Percentiles rank a stretch among this genome's conserved stretches.
Conservation (phyloP, 139 green algal species). For the Astrephomene gubernaculifera region DNA sequence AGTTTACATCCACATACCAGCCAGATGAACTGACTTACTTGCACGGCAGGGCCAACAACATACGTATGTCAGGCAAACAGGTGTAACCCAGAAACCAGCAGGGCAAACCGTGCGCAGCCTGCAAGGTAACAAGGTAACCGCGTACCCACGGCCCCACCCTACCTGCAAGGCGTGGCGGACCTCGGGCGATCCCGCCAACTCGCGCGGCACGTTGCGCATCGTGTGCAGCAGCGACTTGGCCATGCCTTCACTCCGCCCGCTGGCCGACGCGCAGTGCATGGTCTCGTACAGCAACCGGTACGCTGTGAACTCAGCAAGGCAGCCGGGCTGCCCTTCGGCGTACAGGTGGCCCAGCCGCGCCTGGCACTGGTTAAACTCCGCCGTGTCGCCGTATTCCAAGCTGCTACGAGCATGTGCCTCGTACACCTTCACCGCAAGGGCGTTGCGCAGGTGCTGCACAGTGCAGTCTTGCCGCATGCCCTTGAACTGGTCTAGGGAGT, state of each 20-base stretch:
- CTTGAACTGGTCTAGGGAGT: slow-evolving; percentile 91
- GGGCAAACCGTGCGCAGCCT: no score
- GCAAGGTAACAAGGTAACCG: not conserved
- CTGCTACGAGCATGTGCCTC: slow-evolving; percentile 84
- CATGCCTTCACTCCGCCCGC: slow-evolving; percentile 39
- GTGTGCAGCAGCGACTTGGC: slow-evolving; percentile 70
- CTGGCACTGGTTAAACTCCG: slow-evolving; percentile 95
- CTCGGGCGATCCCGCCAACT: slow-evolving; percentile 47
- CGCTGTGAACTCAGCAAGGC: slow-evolving; percentile 63
- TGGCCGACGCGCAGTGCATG: slow-evolving; percentile 40
- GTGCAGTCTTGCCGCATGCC: slow-evolving; percentile 92
- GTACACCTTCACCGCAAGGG: slow-evolving; percentile 82
- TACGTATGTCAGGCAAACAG: no score
- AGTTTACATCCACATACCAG: no score
- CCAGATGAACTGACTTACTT: no score
- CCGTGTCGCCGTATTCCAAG: slow-evolving; percentile 89
- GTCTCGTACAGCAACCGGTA: slow-evolving; percentile 77
- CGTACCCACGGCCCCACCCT: not conserved
- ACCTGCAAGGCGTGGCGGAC: slow-evolving; percentile 76
- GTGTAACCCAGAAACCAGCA: no score
- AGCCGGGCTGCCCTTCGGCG: slow-evolving; percentile 56
- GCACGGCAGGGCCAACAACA: no score
- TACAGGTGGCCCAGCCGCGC: slow-evolving; percentile 78
- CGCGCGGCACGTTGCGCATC: slow-evolving; percentile 50
- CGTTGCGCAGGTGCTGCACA: slow-evolving; percentile 84